Base-by-base conservation (phyloP, 495 filamentous ascomycete species). In the Trichoderma virens region DNA sequence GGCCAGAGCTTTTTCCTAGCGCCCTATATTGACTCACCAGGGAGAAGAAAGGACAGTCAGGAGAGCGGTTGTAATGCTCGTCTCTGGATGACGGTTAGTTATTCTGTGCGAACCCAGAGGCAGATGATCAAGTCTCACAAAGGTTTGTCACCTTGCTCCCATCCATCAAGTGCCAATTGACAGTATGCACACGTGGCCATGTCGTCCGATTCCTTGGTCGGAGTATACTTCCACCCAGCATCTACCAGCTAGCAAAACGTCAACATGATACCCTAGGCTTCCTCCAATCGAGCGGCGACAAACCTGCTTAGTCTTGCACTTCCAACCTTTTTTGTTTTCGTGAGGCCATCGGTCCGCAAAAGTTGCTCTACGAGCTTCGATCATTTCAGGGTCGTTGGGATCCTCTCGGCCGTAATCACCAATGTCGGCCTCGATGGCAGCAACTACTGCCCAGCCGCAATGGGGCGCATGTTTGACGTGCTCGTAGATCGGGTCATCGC, bases 161-260 rank as follows among this genome's bases (percentile, higher is more conserved):
- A 98, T 2, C 90, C 91, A 72, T 96, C 91, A 59, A 98, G 81
- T 34, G 85, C 88, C 32, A 97, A 74, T 39, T 84, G 82, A 74
- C 94, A 98, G 73, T 98, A 97, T 20, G 87, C 83, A 71, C 94
- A 98, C 14, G 85, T 92, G 3, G 88, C 90, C 73, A 91, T 85
- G 74, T 98, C 94, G 62, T 90, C 83, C 31, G 84, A 88, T 38
- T 93, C 92, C 38, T 82, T 78, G 1, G 81, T 90, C 0, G 94
- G 94, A 38, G 90, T 92, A 74, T 93, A 97, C 71, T 89, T 91
- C 91, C 93, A 98, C 18, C 94, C 94, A 7, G 90, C 90, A 63
- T 91, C 88, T 45, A 90, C 89, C 82, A 97, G 90, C 92, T 97
- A 67, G 45, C 54, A 11, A 1, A 43, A 27, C 34, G 62, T 78